Evolutionary conservation across 2,329 filamentous ascomycete species (phyloP), one percentile per base, ranked within the genome.

Genomic region (Piedraia hortae): DNA sequence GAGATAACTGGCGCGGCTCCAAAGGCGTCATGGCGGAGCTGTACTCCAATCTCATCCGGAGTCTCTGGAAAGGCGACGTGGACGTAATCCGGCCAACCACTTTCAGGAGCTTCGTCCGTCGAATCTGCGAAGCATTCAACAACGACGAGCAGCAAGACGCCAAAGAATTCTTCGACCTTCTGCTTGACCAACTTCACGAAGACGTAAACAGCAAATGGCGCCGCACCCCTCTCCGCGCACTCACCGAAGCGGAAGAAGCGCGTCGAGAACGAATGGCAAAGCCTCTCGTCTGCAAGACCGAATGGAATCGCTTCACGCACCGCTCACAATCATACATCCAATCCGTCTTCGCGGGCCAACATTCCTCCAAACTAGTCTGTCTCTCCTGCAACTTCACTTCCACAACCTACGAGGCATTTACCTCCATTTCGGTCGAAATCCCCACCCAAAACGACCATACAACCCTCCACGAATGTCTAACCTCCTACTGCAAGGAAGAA

Each of bases 161-260:
- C 2, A 72, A 80, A 31, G 85, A 93, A 36, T 89, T 89, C 33
- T 66, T 38, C 32, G 64, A 66, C 20, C 90, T 88, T 38, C 44
- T 91, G 12, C 56, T 89, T 16, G 66, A 74, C 23, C 67, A 71
- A 31, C 53, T 93, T 7, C 70, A 82, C 34, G 73, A 85, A 38
- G 85, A 97, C 44, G 66, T 88, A 4, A 88, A 90, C 40, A 46
- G 55, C 4, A 56, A 59, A 14, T 71, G 63, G 51, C 52, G 61
- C 28, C 50, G 56, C 23, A 52, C 49, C 2, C 62, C 59, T 1
- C 47, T 69, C 2, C 53, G 55, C 21, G 53, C 56, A 4, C 46
- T 71, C 18, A 65, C 59, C 0, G 52, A 56, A 9, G 46, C 54
- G 12, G 56, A 71, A 36, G 65, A 71, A 39, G 46, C 56, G 31